Evolutionary conservation across 148 eudicot species (phyloP).

Genomic region (Cornus suecica): DNA sequence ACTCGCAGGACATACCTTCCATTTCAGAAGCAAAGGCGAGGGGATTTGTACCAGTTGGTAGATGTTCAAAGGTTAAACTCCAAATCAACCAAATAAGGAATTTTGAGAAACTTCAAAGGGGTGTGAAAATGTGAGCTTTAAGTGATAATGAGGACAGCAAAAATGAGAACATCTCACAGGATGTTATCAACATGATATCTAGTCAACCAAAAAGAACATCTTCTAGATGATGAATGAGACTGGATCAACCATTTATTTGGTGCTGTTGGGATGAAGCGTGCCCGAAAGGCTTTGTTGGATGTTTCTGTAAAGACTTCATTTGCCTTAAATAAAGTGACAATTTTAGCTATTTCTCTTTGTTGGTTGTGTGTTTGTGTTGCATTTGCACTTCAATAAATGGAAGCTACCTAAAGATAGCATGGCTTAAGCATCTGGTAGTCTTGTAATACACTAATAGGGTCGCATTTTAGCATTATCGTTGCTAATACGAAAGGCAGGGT

Average conservation of each 20-base stretch:
- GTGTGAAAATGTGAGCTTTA: neutral
- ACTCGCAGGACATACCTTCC: conserved; percentile 65
- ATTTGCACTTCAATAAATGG: too few relatives aligned
- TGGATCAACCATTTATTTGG: neutral
- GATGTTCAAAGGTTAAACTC: conserved; percentile 63
- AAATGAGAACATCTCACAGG: neutral
- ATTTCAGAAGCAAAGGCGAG: conserved; percentile 77
- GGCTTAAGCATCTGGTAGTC: too few relatives aligned
- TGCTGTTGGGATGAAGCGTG: too few relatives aligned
- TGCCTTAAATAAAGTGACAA: neutral
- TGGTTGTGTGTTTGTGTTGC: neutral
- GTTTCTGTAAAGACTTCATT: neutral
- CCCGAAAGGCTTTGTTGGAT: neutral
- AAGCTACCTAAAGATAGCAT: too few relatives aligned
- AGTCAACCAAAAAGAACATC: neutral
- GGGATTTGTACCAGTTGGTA: conserved; percentile 77
- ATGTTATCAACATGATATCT: neutral
- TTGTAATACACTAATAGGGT: too few relatives aligned
- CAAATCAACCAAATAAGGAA: neutral
- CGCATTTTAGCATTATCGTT: too few relatives aligned
- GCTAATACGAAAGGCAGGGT: too few relatives aligned
- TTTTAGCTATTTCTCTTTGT: neutral
- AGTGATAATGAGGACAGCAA: too few relatives aligned
- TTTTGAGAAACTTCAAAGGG: neutral
- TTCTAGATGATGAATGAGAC: neutral